phyloP scores from a whole-genome alignment of 2,329 filamentous ascomycete species.

The Colletotrichum liriopes region DNA sequence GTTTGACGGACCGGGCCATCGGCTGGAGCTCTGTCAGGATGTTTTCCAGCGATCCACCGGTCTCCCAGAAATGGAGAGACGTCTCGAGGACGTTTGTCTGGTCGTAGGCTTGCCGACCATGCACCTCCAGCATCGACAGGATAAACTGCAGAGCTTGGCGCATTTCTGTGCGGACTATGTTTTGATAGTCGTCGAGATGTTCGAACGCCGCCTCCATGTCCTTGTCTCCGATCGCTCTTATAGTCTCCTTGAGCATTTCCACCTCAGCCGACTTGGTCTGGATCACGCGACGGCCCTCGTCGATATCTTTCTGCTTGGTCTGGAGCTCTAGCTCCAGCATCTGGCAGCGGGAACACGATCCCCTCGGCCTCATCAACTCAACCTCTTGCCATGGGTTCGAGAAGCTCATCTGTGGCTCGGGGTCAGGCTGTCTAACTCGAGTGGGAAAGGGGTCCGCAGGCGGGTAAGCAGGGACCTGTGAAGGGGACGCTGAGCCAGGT shows the following conservation, averaged over 20 bases:
- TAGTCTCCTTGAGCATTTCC: background rate
- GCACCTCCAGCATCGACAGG: conserved; percentile 5
- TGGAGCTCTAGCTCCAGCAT: conserved; percentile 5
- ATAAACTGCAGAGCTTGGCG: conserved; percentile 6
- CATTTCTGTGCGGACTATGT: conserved; percentile 23
- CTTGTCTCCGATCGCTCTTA: background rate
- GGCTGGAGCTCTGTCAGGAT: conserved; percentile 9
- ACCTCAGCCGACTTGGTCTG: background rate
- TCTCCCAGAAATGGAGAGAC: background rate
- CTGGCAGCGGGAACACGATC: background rate
- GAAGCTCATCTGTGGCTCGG: background rate
- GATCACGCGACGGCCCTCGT: background rate
- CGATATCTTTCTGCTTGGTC: background rate
- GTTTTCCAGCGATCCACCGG: background rate
- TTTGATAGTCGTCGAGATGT: conserved; percentile 24
- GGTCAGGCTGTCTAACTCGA: background rate
- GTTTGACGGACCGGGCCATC: background rate
- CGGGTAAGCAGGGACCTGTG: background rate
- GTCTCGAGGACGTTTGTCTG: background rate
- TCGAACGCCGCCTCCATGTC: conserved; percentile 17
- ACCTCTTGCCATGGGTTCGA: background rate
- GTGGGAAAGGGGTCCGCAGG: background rate
- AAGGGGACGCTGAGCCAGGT: background rate
- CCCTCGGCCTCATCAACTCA: background rate
- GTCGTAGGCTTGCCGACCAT: conserved; percentile 8